phyloP scores from a whole-genome alignment of 805 yeast genomes.

The Vanderwaltozyma tropicalis region DNA sequence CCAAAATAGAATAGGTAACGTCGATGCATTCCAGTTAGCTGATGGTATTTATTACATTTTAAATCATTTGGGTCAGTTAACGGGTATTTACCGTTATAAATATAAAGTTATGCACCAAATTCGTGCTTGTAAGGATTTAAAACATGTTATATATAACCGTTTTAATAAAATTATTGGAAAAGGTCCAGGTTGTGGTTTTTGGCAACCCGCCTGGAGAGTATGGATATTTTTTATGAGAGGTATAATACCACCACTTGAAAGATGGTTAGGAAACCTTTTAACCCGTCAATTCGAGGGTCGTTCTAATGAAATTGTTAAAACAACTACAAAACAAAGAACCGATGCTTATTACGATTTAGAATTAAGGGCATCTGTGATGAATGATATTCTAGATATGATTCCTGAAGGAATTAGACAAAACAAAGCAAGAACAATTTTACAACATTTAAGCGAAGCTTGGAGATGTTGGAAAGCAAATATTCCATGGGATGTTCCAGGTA shows the following conservation, averaged over 20 bases:
- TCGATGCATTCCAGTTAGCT: constrained; percentile 88
- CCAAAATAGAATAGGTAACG: constrained; percentile 79
- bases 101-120: constrained; percentile 98
- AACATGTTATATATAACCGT: constrained; percentile 78
- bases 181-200: constrained; percentile 97
- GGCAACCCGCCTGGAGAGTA: constrained; percentile 99
- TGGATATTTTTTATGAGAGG: constrained; percentile 93
- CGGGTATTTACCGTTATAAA: constrained; percentile 94
- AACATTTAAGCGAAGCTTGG: constrained; percentile 97
- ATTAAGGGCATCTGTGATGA: constrained; percentile 86
- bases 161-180: constrained; percentile 85
- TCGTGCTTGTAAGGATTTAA: constrained; percentile 87
- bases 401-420: constrained; percentile 88
- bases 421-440: constrained; percentile 77
- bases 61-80: constrained; percentile 89
- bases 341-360: constrained; percentile 94
- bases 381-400: constrained; percentile 92
- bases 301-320: constrained; percentile 83
- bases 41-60: constrained; percentile 87
- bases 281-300: constrained; percentile 96
- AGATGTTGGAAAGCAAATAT: constrained; percentile 98
- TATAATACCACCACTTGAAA: constrained; percentile 76
- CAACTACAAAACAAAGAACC: constrained; percentile 89
- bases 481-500: constrained; percentile 95
- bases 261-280: constrained; percentile 88